Base-by-base conservation (phyloP, 225 moss, liverwort and hornwort species). In the Polytrichum formosum region DNA sequence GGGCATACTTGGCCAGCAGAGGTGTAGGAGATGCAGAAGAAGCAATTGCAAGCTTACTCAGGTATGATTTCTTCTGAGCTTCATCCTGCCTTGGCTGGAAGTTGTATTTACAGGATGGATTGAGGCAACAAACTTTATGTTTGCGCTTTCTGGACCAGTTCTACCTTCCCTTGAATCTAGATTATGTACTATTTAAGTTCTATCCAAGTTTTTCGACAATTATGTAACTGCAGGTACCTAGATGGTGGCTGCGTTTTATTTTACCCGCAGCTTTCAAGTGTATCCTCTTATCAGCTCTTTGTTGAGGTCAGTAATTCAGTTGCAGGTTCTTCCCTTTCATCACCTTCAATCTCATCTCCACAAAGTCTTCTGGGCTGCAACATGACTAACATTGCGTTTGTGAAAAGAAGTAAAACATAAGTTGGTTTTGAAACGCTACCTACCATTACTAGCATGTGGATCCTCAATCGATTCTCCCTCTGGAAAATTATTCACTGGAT, bases 191-290 rank as follows among this genome's bases (percentile, higher is more conserved):
- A 46, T 58, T 5, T 21, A 22, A 21, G 20, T 58, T 22, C 22
- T 20, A 1, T 58, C 62, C 26, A 63, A 63, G 25, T 23, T 63
- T 27, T 28, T 26, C 28, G 62, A 63, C 16, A 26, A 65, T 55
- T 28, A 33, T 75, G 70, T 73, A 59, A 5, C n/a, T 73, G 59
- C 80, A 88, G 88, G 69, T 88, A 88, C 73, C 75, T 88, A 80
- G 88, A 88, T 75, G 88, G 88, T 78, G 88, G 88, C 31, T 77
- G 85, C 72, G 82, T 88, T 28, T 71, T 88, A 69, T 85, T 85
- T 77, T 88, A 85, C 76, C 84, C 84, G 20, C 88, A 88, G 78
- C 80, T 88, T 78, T 73, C 88, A 30, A 85, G 79, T 69, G 78
- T 85, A 55, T 82, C 88, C 55, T 75, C 88, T 63, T 88, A 84